phyloP scores from a whole-genome alignment of 768 basidiomycete genomes.

The Trametes coccinea region DNA sequence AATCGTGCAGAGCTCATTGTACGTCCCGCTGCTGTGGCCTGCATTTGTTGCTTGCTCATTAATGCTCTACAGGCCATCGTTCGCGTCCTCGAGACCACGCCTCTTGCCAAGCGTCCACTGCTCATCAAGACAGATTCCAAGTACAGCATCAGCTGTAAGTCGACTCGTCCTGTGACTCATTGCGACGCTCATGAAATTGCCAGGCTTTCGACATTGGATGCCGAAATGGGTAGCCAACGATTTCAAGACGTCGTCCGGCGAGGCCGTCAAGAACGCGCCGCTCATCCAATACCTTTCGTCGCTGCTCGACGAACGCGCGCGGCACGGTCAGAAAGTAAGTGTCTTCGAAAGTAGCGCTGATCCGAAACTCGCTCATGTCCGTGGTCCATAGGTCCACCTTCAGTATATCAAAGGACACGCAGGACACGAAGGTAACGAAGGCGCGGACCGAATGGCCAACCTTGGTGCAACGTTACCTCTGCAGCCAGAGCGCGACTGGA shows the following conservation, averaged over 20 bases:
- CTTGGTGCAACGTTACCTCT: constrained; percentile 46
- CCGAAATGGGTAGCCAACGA: constrained; percentile 60
- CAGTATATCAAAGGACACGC: constrained; percentile 79
- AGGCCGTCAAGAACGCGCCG: constrained; percentile 68
- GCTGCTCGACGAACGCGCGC: constrained; percentile 55
- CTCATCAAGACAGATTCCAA: constrained; percentile 84
- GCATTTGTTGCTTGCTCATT: background rate
- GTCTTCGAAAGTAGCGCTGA: background rate
- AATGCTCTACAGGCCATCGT: constrained; percentile 67
- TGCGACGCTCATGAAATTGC: background rate
- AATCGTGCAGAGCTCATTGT: constrained; percentile 44
- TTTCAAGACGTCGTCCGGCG: constrained; percentile 49
- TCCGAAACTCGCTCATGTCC: too few species aligned
- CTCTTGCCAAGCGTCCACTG: constrained; percentile 53
- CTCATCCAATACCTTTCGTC: constrained; percentile 72
- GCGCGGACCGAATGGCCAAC: constrained; percentile 76
- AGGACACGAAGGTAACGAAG: constrained; percentile 82
- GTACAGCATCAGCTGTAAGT: constrained; percentile 78
- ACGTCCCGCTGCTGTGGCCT: too few species aligned
- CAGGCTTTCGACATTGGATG: constrained; percentile 73
- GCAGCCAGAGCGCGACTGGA: constrained; percentile 63
- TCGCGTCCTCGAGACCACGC: constrained; percentile 75
- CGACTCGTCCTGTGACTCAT: background rate
- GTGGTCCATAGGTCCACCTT: constrained; percentile 36
- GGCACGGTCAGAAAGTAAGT: constrained; percentile 52